These are phyloP conservation scores for Aureobasidium vineae DNA, from an alignment of 2,329 filamentous ascomycete species.

Conservation along the genomic window DNA sequence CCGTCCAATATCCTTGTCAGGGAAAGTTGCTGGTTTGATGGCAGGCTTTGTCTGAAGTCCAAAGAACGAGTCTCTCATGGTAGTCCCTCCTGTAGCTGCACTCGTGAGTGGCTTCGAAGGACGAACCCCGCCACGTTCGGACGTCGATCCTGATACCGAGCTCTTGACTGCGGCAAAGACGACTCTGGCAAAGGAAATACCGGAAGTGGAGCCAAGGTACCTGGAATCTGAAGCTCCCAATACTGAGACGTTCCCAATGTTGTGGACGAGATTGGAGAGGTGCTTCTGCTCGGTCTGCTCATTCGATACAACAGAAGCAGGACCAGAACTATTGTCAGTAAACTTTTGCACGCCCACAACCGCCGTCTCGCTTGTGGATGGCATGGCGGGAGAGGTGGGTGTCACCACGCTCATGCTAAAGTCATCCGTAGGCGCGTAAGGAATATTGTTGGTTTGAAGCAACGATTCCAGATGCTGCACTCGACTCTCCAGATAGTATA, in stretches of 20 bases:
- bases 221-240: conserved; percentile 75
- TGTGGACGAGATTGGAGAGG: conserved; percentile 65
- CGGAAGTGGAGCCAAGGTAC: conserved; percentile 80
- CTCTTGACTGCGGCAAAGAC: conserved; percentile 92
- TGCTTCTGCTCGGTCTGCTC: conserved; percentile 59
- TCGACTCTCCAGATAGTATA: conserved; percentile 89
- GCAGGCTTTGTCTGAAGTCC: conserved; percentile 89
- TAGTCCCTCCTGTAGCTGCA: conserved; percentile 61
- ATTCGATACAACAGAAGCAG: conserved; percentile 31
- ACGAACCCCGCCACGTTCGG: conserved; percentile 62
- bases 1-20: conserved; percentile 69
- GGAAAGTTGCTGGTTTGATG: conserved; percentile 82
- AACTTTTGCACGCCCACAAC: conserved; percentile 6
- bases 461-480: conserved; percentile 79
- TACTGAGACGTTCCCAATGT: conserved; percentile 73
- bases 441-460: conserved; percentile 65
- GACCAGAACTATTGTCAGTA: background rate
- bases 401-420: conserved; percentile 50
- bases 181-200: conserved; percentile 90
- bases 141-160: conserved; percentile 58
- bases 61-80: conserved; percentile 95
- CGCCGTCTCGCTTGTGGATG: background rate
- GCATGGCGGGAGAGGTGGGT: background rate
- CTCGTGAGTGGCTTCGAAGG: conserved; percentile 57
- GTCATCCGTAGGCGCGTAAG: conserved; percentile 67